Evolutionary conservation across 1,284 basidiomycete species (phyloP), one percentile per base, ranked within the genome.

Genomic region (Cutaneotrichosporon cyanovorans): DNA sequence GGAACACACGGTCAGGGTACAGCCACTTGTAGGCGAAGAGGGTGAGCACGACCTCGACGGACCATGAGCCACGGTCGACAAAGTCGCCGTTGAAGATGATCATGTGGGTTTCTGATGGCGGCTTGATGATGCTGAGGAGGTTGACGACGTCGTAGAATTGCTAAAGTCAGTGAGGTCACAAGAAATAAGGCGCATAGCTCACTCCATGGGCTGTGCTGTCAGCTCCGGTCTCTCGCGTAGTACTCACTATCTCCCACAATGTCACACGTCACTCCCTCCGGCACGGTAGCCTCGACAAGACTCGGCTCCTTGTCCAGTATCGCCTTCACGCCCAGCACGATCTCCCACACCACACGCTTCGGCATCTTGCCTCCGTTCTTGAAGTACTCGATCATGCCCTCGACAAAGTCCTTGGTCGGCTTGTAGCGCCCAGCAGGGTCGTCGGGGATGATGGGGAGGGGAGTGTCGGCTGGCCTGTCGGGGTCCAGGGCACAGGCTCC

Each of bases 21-120:
- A 93, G 74, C 90, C 92, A 98, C 77, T 98, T 98, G 75, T 87
- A 96, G 5, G 92, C 89, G 64, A 98, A 88, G 2, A 92, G 83
- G 9, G 87, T 86, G 51, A 98, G 73, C 45, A 92, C 91, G 48
- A 97, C 92, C 73, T 99, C 95, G 50, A 96, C 85, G 10, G 87
- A 59, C 92, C 92, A 96, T 28, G 87, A 91, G 14, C 93, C 95
- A 51, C 95, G 83, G 71, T 99, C 95, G 34, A 98, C 95, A 50
- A 95, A 83, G 75, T 96, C 91, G 15, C 71, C 91, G 67, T 93
- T 95, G 84, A 95, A 93, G 34, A 93, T 74, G 40, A 95, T 72
- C 60, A 83, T 84, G 59, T 93, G 90, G 25, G 79, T 82, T 47
- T 85, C 80, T 47, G 76, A 82, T 14, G 91, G 91, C 45, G 81